Evolutionary conservation across 768 basidiomycete species (phyloP), one percentile per base, ranked within the genome.

Genomic region (Candolleomyces aberdarensis): DNA sequence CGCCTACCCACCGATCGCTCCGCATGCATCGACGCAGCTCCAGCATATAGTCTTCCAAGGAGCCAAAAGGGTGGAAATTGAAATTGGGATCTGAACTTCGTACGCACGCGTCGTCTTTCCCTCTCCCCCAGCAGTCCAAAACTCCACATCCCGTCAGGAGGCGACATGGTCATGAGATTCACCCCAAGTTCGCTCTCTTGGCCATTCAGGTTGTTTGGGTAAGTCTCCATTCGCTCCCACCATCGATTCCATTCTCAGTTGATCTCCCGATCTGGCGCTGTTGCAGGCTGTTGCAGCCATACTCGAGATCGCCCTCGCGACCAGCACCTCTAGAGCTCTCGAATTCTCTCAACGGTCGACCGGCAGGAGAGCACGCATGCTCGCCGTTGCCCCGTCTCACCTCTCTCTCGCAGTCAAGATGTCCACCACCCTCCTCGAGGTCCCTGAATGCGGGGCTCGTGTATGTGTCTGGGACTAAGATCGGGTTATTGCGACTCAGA

Each of bases 11-110:
- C 67, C 0, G 52, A 58, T 9, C 15, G 19, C 39, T 47, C 31
- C 1, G 71, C 69, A 3, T 66, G 65, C 56, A 63, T 70, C 39
- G 69, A 72, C 56, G 66, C 67, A 2, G 59, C 62, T 14, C 60
- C 68, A 5, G 67, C 64, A 1, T 56, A 61, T 0, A 54, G 46
- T 15, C 20, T 70, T n/a, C 69, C 13, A 63, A 51, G 5, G 54
- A 66, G 22, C 51, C 68, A 14, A 70, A 68, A 57, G 29, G 58
- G 3, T 52, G 65, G 0, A 56, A 64, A 1, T 57, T 72, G 13
- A 60, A 63, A 5, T 58, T 72, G 69, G n/a, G 58, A 7, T 62
- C 66, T 52, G 71, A 69, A 0, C 59, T 72, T 6, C 62, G 62
- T n/a, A 63, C 63, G 50, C 62, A 68, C 26, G n/a, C 22, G 54